These are phyloP conservation scores for Termitomyces sp. DNA, from an alignment of 768 basidiomycete species.

Conservation along the genomic window DNA sequence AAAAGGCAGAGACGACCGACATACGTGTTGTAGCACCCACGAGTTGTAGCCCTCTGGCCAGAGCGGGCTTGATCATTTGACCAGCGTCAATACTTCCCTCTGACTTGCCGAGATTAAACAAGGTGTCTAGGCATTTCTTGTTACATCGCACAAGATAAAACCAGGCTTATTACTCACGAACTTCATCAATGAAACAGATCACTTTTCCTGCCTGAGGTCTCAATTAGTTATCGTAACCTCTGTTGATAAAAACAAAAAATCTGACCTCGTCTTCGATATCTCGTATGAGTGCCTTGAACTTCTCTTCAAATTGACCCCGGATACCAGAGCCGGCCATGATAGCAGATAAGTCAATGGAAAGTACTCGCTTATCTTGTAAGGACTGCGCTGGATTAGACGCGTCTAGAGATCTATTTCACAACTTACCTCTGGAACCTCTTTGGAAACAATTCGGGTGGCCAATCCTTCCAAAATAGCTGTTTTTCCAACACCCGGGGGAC, in stretches of 20 bases:
- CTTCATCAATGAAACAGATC: constrained; percentile 94
- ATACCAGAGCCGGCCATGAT: constrained; percentile 90
- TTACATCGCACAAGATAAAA: not conserved
- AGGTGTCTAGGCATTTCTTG: constrained; percentile 40
- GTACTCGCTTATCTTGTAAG: constrained; percentile 80
- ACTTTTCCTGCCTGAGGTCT: constrained; percentile 56
- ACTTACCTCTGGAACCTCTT: constrained; percentile 85
- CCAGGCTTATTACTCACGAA: constrained; percentile 51
- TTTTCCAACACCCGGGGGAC: constrained; percentile 89
- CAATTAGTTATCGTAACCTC: constrained; percentile 2
- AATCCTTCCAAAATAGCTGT: constrained; percentile 90
- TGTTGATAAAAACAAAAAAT: constrained; percentile 2
- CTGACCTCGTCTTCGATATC: constrained; percentile 83
- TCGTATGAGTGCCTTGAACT: constrained; percentile 84
- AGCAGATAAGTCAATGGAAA: constrained; percentile 78
- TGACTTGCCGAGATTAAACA: constrained; percentile 86
- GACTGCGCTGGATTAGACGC: constrained; percentile 40
- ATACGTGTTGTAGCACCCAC: constrained; percentile 88
- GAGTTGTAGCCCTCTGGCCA: constrained; percentile 82
- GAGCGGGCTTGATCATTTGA: constrained; percentile 89
- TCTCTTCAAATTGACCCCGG: constrained; percentile 90
- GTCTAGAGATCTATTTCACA: not conserved
- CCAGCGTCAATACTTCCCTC: constrained; percentile 92
- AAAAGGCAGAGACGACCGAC: constrained; percentile 20
- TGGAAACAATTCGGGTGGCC: constrained; percentile 79